Evolutionary conservation across 1,139 yeast genomes (phyloP).

Genomic region (Lodderomyces theae): DNA sequence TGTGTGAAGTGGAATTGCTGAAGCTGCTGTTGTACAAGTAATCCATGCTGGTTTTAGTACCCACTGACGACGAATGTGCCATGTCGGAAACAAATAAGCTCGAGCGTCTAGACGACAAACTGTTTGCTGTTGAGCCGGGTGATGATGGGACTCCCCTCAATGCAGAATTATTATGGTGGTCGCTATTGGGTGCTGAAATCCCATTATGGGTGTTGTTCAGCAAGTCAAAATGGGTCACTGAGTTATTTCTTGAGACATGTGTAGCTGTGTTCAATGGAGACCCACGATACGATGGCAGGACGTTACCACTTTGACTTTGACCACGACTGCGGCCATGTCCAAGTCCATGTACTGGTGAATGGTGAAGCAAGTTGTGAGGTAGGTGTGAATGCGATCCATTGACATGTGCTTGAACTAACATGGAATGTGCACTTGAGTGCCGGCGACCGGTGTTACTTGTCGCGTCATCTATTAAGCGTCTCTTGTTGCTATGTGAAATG

Average conservation of each 20-base stretch:
- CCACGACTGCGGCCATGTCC: neutral
- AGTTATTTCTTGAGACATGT: conserved; percentile 35
- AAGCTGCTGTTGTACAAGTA: neutral
- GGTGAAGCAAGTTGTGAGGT: conserved; percentile 10
- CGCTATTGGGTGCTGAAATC: too few relatives aligned
- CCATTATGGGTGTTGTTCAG: conserved; percentile 19
- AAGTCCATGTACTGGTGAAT: neutral
- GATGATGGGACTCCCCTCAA: neutral
- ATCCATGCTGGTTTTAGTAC: neutral
- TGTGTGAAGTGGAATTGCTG: conserved; percentile 16
- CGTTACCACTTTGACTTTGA: conserved; percentile 18
- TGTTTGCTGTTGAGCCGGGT: conserved; percentile 19
- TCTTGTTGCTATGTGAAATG: conserved; percentile 20
- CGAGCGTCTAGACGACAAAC: conserved; percentile 29
- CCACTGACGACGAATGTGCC: conserved; percentile 37
- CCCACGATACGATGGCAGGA: conserved; percentile 26
- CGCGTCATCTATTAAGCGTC: conserved; percentile 31
- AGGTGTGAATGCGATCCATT: conserved; percentile 21
- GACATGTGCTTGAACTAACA: conserved; percentile 15
- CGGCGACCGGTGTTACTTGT: conserved; percentile 18
- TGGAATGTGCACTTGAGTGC: conserved; percentile 30
- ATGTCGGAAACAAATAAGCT: conserved; percentile 39
- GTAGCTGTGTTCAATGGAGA: conserved; percentile 31
- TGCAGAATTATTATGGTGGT: neutral
- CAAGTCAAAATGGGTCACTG: conserved; percentile 36